A percentile compares a stretch with the other conserved stretches of the same genome.
Evolutionary conservation across 1,284 basidiomycete genomes (phyloP).

Genomic region (Pascua sp.): DNA sequence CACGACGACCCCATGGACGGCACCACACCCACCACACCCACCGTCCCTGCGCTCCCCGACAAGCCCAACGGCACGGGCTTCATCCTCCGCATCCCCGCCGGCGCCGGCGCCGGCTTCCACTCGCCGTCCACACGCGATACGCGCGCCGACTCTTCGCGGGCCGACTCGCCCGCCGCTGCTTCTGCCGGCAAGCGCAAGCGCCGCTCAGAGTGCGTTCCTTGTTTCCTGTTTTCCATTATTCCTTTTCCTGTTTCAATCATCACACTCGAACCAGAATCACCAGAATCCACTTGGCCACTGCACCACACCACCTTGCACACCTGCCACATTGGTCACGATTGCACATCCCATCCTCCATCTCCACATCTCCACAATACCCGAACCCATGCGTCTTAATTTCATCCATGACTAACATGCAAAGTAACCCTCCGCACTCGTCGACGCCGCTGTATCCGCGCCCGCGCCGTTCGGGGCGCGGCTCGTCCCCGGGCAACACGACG

Average conservation of each 20-base stretch:
- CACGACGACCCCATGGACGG: constrained; percentile 8
- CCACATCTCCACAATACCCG: too few species aligned
- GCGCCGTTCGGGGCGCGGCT: constrained; percentile 8
- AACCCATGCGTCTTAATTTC: too few species aligned
- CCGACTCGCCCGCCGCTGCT: constrained; percentile 5
- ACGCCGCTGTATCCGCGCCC: too few species aligned
- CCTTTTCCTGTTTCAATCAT: too few species aligned
- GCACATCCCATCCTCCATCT: too few species aligned
- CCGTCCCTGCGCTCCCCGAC: background rate
- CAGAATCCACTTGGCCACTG: too few species aligned
- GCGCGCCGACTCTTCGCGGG: too few species aligned
- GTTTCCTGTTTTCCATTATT: too few species aligned
- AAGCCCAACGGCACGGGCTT: constrained; percentile 1
- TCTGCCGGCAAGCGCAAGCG: constrained; percentile 20
- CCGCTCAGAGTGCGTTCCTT: constrained; percentile 15
- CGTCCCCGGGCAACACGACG: constrained; percentile 5
- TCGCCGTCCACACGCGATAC: background rate
- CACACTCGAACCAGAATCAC: too few species aligned
- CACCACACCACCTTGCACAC: background rate
- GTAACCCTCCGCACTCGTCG: constrained; percentile 10
- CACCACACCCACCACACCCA: constrained; percentile 3
- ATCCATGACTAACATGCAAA: background rate
- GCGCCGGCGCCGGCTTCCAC: background rate
- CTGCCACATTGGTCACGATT: background rate
- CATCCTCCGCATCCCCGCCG: constrained; percentile 11